Evolutionary conservation across 2,329 filamentous ascomycete species (phyloP).

Genomic region (Fusarium newnesense): DNA sequence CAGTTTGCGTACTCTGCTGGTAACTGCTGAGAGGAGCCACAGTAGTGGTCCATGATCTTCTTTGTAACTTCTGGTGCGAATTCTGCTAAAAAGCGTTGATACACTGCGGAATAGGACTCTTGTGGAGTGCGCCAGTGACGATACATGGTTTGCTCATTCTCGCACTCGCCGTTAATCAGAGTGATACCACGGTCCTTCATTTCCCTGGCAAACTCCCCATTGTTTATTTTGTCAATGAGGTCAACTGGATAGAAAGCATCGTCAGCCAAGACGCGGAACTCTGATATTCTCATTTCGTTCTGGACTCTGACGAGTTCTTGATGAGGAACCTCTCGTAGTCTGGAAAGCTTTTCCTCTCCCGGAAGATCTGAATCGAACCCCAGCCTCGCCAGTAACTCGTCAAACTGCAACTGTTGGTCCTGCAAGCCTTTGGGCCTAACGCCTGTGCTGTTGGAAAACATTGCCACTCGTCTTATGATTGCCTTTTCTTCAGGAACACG

Average conservation of each 20-base stretch:
- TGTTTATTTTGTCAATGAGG: background rate
- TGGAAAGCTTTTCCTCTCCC: background rate
- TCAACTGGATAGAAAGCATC: background rate
- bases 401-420: background rate
- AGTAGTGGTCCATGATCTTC: background rate
- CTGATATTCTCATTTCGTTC: background rate
- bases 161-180: background rate
- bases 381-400: background rate
- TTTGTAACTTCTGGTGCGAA: background rate
- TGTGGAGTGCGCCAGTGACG: background rate
- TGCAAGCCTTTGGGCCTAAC: background rate
- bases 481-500: background rate
- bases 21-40: background rate
- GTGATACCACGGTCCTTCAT: background rate
- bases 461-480: background rate
- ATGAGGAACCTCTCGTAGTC: background rate
- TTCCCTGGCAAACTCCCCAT: background rate
- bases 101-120: background rate
- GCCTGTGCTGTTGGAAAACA: background rate
- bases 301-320: background rate
- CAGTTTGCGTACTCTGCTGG: background rate
- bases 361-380: fast-evolving
- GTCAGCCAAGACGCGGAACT: background rate
- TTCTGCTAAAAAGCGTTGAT: background rate
- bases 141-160: background rate